Evolutionary conservation across 2,329 filamentous ascomycete genomes (phyloP).

Genomic region (Emmonsiellopsis sp.): DNA sequence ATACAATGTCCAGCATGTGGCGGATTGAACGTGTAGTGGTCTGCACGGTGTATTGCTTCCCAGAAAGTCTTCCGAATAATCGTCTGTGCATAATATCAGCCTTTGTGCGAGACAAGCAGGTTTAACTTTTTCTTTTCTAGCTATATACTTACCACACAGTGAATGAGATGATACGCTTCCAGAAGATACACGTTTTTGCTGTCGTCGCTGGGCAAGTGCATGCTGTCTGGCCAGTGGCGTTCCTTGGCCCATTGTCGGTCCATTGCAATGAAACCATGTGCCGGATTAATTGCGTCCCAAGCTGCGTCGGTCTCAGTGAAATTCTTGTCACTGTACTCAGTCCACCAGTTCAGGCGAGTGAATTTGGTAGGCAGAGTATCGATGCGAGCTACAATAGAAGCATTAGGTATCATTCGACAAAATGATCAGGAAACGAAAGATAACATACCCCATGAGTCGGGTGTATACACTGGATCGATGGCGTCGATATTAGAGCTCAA

Average conservation of each 20-base stretch:
- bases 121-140: too few species aligned
- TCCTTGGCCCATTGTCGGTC: slow-evolving; percentile 15
- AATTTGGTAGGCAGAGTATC: neutral
- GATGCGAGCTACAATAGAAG: too few species aligned
- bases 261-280: slow-evolving; percentile 20
- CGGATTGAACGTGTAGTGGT: too few species aligned
- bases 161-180: too few species aligned
- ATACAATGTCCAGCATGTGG: slow-evolving; percentile 7
- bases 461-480: too few species aligned
- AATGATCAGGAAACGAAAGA: too few species aligned
- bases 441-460: too few species aligned
- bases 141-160: too few species aligned
- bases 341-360: neutral
- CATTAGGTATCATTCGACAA: too few species aligned
- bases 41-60: too few species aligned
- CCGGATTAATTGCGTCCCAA: slow-evolving; percentile 17
- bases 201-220: slow-evolving; percentile 11
- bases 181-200: slow-evolving; percentile 13
- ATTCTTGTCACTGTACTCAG: slow-evolving; percentile 1
- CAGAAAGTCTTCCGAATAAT: slow-evolving; percentile 2
- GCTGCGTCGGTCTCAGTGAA: slow-evolving; percentile 1
- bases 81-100: neutral
- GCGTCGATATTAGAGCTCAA: too few species aligned
- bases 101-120: neutral
- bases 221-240: slow-evolving; percentile 13